Conservation (phyloP, 2,329 filamentous ascomycete species). For the Sporothrix luriei region DNA sequence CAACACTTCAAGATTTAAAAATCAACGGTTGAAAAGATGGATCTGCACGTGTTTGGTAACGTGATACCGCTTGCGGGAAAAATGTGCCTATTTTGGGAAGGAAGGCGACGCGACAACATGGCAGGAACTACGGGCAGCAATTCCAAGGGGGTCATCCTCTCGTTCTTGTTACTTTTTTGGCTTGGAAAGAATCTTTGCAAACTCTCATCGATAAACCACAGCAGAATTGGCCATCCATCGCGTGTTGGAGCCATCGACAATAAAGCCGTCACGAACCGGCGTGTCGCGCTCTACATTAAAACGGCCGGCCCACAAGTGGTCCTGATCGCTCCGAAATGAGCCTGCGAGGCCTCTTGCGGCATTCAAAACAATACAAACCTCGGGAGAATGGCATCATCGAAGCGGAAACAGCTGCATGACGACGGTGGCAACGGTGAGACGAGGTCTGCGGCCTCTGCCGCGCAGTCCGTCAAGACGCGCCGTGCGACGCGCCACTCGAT, state of each 20-base stretch:
- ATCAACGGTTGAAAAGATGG: neutral
- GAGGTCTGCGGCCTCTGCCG: neutral
- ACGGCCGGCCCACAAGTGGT: neutral
- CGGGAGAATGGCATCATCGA: conserved; percentile 39
- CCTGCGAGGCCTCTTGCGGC: neutral
- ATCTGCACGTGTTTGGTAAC: conserved; percentile 25
- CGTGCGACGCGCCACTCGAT: conserved; percentile 45
- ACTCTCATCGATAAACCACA: neutral
- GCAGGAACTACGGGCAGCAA: neutral
- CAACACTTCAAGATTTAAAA: neutral
- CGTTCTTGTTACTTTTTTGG: neutral
- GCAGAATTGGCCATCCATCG: neutral
- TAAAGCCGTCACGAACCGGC: neutral
- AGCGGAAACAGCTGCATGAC: conserved; percentile 41
- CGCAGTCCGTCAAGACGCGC: conserved; percentile 36
- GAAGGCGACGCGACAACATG: neutral
- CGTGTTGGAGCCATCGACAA: neutral
- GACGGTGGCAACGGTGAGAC: conserved; percentile 33
- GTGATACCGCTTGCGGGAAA: conserved; percentile 29
- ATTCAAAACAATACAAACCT: neutral
- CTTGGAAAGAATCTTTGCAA: neutral
- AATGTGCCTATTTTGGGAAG: conserved; percentile 10
- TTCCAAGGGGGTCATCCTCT: conserved; percentile 6
- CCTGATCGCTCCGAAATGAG: neutral
- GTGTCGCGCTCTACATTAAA: neutral